Evolutionary conservation across 495 filamentous ascomycete species (phyloP), one percentile per base, ranked within the genome.

Genomic region (Podospora sp.): DNA sequence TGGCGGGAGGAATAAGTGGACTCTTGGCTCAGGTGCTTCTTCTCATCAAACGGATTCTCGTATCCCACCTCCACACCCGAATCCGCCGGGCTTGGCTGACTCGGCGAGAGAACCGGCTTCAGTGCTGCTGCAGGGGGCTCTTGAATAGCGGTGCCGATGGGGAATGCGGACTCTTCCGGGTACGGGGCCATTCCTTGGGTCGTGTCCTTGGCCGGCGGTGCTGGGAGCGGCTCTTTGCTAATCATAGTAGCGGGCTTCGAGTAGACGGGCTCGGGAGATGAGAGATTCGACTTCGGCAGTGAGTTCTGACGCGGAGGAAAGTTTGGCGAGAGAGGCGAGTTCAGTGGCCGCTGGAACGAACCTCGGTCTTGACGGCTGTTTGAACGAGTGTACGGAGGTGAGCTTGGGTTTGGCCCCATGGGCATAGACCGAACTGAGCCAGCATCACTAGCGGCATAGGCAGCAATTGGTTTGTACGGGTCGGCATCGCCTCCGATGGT

Each of bases 401-500:
- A 84, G 71, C 87, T 86, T 14, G 40, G 16, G 61, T 92, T 86
- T 6, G 77, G 70, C 24, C 77, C 79, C 53, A 77, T 81, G 20
- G 79, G 78, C 66, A 82, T 72, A 16, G 87, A 91, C 29, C 84
- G 80, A 57, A 90, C 65, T 1, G 90, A 91, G 33, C 75, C 81
- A 61, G 76, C 80, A 63, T 93, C 91, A 58, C 83, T 82, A 18
- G 77, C 76, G 20, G 84, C 78, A 66, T 89, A 88, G 16, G 84
- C 82, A 1, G 83, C 81, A 18, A 92, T 87, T 0, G 87, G 91
- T 27, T 92, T 86, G 74, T 97, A 98, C 21, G 92, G 93, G 77
- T 97, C 93, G 71, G 97, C 89, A 57, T 85, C 81, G 59, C 84
- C 83, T 35, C 86, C 81, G 20, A 91, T 84, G 8, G 87, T 88